phyloP scores from a whole-genome alignment of 495 filamentous ascomycete genomes.

The Mycothermus thermophilus region DNA sequence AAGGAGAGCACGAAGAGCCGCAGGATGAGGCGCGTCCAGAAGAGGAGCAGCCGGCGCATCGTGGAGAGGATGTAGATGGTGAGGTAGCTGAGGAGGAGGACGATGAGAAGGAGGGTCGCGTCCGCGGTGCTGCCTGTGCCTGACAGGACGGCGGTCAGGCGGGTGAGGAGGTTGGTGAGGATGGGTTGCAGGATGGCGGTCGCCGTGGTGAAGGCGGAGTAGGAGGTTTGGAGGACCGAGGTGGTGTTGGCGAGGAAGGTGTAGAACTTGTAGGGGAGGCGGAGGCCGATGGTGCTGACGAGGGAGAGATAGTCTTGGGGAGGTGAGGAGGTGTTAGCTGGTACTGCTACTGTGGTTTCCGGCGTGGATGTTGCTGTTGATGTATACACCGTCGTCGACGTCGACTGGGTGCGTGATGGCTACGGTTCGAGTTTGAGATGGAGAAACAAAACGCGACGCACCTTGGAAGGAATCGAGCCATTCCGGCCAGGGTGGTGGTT shows the following conservation, averaged over 20 bases:
- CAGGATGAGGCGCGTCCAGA: conserved; percentile 51
- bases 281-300: conserved; percentile 7
- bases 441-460: too few relatives aligned
- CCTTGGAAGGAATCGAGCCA: too few relatives aligned
- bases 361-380: not conserved
- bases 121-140: conserved; percentile 46
- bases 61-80: conserved; percentile 58
- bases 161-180: conserved; percentile 35
- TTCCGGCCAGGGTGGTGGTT: too few relatives aligned
- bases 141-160: conserved; percentile 23
- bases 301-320: not conserved
- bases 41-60: conserved; percentile 53
- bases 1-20: conserved; percentile 48
- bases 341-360: too few relatives aligned
- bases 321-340: not conserved
- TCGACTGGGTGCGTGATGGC: not conserved
- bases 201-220: conserved; percentile 1
- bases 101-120: conserved; percentile 36
- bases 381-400: too few relatives aligned
- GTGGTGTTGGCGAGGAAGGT: conserved; percentile 17
- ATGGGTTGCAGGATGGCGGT: conserved; percentile 11
- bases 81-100: conserved; percentile 43
- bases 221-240: not conserved
- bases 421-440: not conserved
- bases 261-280: conserved; percentile 18